phyloP scores from a whole-genome alignment of 2,329 filamentous ascomycete genomes.

The Ilyonectria sp. region DNA sequence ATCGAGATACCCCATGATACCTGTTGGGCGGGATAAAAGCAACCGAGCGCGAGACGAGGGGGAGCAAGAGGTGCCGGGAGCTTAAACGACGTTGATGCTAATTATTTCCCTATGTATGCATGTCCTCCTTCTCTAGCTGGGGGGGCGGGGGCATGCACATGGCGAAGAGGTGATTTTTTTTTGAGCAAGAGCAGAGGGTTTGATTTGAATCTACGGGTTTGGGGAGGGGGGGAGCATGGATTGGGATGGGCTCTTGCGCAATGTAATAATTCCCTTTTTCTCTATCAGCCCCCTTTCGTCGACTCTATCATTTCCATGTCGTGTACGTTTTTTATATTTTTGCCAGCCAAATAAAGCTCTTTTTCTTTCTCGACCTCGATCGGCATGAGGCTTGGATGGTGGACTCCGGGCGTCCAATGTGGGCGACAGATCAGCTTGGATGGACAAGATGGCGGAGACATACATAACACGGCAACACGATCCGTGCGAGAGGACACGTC shows the following conservation, averaged over 20 bases:
- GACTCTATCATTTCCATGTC: slow-evolving; percentile 43
- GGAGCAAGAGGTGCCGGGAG: slow-evolving; percentile 37
- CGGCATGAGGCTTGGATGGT: neutral
- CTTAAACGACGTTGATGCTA: slow-evolving; percentile 41
- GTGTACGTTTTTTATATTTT: slow-evolving; percentile 41
- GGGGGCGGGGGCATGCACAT: slow-evolving; percentile 31
- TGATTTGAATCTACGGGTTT: slow-evolving; percentile 49
- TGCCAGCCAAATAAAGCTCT: slow-evolving; percentile 43
- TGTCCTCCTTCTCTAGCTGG: slow-evolving; percentile 32
- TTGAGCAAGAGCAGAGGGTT: slow-evolving; percentile 42
- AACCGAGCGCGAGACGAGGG: slow-evolving; percentile 40
- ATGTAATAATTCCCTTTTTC: slow-evolving; percentile 65
- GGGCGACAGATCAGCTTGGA: neutral
- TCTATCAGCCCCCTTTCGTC: slow-evolving; percentile 51
- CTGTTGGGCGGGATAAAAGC: slow-evolving; percentile 44
- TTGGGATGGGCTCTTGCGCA: slow-evolving; percentile 56
- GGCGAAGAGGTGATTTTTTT: slow-evolving; percentile 37
- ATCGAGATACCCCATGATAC: slow-evolving; percentile 48
- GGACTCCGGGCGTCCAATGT: neutral
- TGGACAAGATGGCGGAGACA: neutral
- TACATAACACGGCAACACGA: neutral
- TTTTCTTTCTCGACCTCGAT: slow-evolving; percentile 15
- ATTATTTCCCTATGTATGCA: slow-evolving; percentile 40
- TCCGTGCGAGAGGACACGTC: neutral
- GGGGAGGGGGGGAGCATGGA: slow-evolving; percentile 41